Base-by-base conservation (phyloP, 805 yeast genomes). In the Maudiozyma serrabonitensis region DNA sequence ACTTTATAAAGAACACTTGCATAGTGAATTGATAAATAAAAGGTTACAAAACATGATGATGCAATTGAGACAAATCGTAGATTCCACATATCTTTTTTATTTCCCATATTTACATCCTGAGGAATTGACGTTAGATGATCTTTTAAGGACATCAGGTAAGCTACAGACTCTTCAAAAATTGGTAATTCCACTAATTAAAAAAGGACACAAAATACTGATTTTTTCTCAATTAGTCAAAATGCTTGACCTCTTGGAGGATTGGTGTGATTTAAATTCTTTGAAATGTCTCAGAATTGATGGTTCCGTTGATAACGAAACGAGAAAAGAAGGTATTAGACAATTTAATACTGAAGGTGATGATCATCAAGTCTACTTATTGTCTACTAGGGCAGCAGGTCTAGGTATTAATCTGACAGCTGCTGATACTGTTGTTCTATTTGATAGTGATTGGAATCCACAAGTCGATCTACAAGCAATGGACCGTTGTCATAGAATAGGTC, bases 391-490 rank as follows among this genome's bases (percentile, higher is more conserved):
- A 0, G 99, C 97, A 9, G 98, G 98, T 0, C 74, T 91, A 32
- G 99, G 99, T 5, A 79, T 91, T 41, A 91, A 91, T 60, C 71
- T 91, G 49, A 78, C 83, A 0, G 80, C 84, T 0, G 96, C 98
- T 0, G 97, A 93, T 55, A 82, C 95, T 1, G 98, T 93, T 1
- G 78, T 91, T 3, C 59, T 91, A 11, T 89, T 87, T 61, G 99
- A 91, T 60, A 84, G 88, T 50, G 99, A 91, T 62, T 91, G 97
- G 96, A 91, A 91, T 60, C 99, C 98, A 0, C 97, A 91, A 61
- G 95, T 88, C 53, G 98, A 91, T 67, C 70, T 89, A 46, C 99
- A 91, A 64, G 98, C 98, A 0, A 91, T 91, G 80, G 98, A 90
- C 59, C 74, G 99, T 48, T 95, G 86, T 12, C 98, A 91, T 63